phyloP scores from a whole-genome alignment of 1,139 yeast species.

The Kluyveromyces marxianus region DNA sequence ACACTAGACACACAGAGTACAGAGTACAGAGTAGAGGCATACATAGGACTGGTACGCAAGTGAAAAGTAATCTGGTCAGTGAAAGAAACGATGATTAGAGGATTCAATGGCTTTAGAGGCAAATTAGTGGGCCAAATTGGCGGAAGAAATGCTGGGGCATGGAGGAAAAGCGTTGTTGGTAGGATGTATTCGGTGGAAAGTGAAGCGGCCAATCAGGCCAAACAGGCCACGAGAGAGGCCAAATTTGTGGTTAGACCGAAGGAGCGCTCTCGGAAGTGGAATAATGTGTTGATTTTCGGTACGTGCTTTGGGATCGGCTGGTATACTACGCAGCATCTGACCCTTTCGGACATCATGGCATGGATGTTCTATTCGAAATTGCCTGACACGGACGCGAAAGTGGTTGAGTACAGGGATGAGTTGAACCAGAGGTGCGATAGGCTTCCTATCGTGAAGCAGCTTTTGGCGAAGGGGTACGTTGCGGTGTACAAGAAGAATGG shows the following conservation, averaged over 20 bases:
- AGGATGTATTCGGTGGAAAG: background rate
- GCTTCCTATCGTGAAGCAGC: constrained; percentile 38
- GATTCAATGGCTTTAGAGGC: no score
- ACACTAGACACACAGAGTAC: no score
- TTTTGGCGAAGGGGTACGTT: constrained; percentile 32
- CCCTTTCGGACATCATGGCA: constrained; percentile 30
- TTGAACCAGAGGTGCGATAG: constrained; percentile 43
- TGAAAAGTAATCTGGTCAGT: no score
- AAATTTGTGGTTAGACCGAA: constrained; percentile 7
- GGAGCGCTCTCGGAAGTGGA: constrained; percentile 15
- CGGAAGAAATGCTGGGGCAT: no score
- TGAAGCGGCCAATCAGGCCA: background rate
- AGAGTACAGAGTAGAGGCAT: no score
- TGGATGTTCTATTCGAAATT: constrained; percentile 27
- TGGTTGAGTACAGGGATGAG: constrained; percentile 26
- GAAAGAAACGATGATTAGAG: no score
- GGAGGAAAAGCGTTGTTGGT: background rate
- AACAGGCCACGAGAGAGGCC: constrained; percentile 1
- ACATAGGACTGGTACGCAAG: no score
- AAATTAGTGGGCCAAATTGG: no score
- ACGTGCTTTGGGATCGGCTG: constrained; percentile 26
- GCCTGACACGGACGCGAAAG: constrained; percentile 24
- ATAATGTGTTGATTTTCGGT: constrained; percentile 24
- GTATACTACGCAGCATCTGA: constrained; percentile 28
- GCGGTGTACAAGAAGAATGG: constrained; percentile 23